phyloP scores from a whole-genome alignment of 1,284 basidiomycete genomes.

The Filobasidium uniguttulatum region DNA sequence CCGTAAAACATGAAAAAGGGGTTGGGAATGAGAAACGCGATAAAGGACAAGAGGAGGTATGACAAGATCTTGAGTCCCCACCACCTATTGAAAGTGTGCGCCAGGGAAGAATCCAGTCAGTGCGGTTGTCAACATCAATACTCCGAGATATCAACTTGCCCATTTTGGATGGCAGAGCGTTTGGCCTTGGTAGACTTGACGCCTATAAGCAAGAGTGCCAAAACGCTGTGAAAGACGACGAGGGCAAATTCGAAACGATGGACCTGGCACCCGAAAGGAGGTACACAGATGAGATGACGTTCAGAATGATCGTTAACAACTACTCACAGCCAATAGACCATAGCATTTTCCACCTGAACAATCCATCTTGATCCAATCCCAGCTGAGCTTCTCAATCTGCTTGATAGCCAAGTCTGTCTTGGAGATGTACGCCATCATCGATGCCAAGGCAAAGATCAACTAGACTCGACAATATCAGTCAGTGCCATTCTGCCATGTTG shows the following conservation, averaged over 20 bases:
- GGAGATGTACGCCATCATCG: constrained; percentile 94
- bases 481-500: not conserved
- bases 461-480: constrained; percentile 27
- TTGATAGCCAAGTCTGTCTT: constrained; percentile 76
- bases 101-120: not conserved
- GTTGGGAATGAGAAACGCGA: constrained; percentile 57
- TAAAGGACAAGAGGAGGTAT: constrained; percentile 71
- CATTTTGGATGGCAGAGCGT: constrained; percentile 90
- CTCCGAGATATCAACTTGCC: constrained; percentile 47
- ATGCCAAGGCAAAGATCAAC: constrained; percentile 92
- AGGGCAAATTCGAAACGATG: constrained; percentile 96
- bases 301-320: not conserved
- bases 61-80: constrained; percentile 93
- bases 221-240: constrained; percentile 71
- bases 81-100: constrained; percentile 64
- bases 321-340: constrained; percentile 79
- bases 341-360: constrained; percentile 88
- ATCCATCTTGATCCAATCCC: constrained; percentile 97
- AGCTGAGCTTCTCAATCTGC: constrained; percentile 80
- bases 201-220: constrained; percentile 66
- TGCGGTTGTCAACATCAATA: not conserved
- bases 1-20: constrained; percentile 56
- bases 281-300: not conserved
- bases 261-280: too few relatives aligned
- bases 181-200: constrained; percentile 81